Evolutionary conservation across 192 early-diverging fungal genomes (phyloP).

Genomic region (Chytriomyces sp.): DNA sequence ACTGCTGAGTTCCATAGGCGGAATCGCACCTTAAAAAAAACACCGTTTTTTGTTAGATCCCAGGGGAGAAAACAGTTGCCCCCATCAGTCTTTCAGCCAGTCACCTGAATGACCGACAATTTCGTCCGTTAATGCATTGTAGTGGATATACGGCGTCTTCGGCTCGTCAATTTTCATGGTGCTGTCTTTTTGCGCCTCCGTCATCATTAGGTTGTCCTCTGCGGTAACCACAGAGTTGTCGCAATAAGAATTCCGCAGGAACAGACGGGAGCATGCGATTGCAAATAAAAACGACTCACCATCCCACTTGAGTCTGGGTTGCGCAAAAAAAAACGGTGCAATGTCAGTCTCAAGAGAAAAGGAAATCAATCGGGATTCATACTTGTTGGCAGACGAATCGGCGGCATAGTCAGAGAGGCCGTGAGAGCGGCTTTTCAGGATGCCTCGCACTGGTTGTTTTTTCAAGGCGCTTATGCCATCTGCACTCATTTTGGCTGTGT

Average conservation of each 20-base stretch:
- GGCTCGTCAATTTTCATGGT: constrained; percentile 98
- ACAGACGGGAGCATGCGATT: neutral
- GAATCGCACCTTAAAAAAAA: constrained; percentile 5
- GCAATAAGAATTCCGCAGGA: neutral
- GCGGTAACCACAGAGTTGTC: neutral
- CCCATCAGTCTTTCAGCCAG: neutral
- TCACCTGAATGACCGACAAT: constrained; percentile 60
- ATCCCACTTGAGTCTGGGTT: neutral
- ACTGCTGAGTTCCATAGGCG: constrained; percentile 22
- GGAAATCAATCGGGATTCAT: neutral
- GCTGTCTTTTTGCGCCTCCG: constrained; percentile 84
- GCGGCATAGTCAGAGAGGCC: neutral
- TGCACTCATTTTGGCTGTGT: no score
- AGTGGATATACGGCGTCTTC: constrained; percentile 93
- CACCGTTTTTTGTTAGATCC: neutral
- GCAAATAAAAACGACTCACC: neutral
- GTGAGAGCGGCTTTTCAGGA: neutral
- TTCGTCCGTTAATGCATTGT: constrained; percentile 80
- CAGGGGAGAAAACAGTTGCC: constrained; percentile 2
- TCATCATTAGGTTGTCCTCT: constrained; percentile 88
- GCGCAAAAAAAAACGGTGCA: neutral
- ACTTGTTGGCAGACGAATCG: neutral
- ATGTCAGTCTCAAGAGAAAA: neutral
- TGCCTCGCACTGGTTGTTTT: neutral
- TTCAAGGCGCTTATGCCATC: no score